These are phyloP conservation scores for Cryptococcus hybrid DNA, from an alignment of 1,284 basidiomycete genomes.

Conservation along the genomic window DNA sequence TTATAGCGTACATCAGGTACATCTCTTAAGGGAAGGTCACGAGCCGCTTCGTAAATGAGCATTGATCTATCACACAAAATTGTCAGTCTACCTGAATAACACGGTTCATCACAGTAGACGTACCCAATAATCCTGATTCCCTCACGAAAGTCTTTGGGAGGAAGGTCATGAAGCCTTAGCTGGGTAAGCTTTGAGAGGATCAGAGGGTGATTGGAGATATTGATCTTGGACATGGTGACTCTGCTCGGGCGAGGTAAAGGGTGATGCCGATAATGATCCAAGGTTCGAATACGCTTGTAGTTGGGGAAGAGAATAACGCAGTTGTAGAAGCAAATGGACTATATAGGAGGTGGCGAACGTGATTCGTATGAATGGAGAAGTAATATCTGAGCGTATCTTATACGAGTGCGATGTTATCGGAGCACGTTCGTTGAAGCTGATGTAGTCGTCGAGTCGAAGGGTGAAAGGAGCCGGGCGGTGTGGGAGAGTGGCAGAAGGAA, in stretches of 20 bases:
- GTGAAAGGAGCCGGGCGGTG: too few relatives aligned
- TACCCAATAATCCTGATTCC: conserved; percentile 37
- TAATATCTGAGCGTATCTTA: too few relatives aligned
- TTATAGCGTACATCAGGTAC: conserved; percentile 30
- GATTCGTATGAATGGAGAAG: too few relatives aligned
- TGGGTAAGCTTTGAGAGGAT: conserved; percentile 41
- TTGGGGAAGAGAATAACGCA: too few relatives aligned
- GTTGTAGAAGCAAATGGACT: too few relatives aligned
- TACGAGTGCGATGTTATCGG: too few relatives aligned
- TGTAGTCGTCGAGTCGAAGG: too few relatives aligned
- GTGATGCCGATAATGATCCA: background rate
- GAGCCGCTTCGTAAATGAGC: conserved; percentile 40
- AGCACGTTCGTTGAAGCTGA: too few relatives aligned
- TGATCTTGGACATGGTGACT: conserved; percentile 12
- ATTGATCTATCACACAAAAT: conserved; percentile 23
- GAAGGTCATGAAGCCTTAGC: conserved; percentile 43
- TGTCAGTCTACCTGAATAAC: background rate
- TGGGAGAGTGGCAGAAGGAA: too few relatives aligned
- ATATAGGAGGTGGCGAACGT: too few relatives aligned
- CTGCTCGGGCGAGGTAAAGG: background rate
- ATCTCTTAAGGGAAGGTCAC: conserved; percentile 26
- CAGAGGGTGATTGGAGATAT: conserved; percentile 41
- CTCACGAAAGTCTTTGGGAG: conserved; percentile 42
- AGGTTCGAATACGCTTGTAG: too few relatives aligned
- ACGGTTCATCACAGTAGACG: background rate